Evolutionary conservation across 1,139 yeast species (phyloP), one percentile per base, ranked within the genome.

Genomic region (Diutina pseudorugosa): DNA sequence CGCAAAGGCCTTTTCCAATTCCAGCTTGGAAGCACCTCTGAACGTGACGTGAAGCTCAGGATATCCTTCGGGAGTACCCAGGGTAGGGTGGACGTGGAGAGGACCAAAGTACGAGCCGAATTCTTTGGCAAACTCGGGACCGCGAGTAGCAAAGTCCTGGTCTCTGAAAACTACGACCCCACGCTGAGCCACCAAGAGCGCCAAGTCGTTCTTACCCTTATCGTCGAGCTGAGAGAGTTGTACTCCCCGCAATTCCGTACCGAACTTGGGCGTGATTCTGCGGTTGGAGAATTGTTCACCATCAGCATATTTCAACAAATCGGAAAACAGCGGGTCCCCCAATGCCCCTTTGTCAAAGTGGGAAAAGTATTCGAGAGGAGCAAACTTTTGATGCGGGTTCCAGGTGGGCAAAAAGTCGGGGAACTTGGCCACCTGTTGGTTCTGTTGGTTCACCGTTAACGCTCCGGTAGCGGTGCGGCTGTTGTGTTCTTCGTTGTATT

Each of bases 381-480:
- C 65, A 56, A 65, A 75, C 52, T 67, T 70, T 57, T 76, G 73
- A 23, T 61, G 62, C 19, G 71, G 71, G 54, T 71, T 71, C 81
- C 82, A 77, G 1, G 80, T 70, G 41, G 83, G 82, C 53, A 77
- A 66, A 63, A 70, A 77, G 2, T 71, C 73, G 8, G 73, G 72
- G 56, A 60, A 61, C 11, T 62, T 54, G 4, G 71, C 59, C 48
- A 58, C 54, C 36, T 57, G 60, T 41, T 63, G 57, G 55, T 63
- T 62, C 20, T 58, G 58, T 23, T 63, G 62, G 41, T 65, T 60
- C 48, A 72, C 65, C 1, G 70, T 62, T 50, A 61, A 59, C 49
- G 67, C 57, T 4, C 69, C 72, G 42, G 62, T 61, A 16, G 57
- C 56, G 41, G 65, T 65, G 20, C 36, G 40, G n/a, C 23, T 33